Evolutionary conservation across 148 eudicot species (phyloP).

Genomic region (Rhododendron mucronatum): DNA sequence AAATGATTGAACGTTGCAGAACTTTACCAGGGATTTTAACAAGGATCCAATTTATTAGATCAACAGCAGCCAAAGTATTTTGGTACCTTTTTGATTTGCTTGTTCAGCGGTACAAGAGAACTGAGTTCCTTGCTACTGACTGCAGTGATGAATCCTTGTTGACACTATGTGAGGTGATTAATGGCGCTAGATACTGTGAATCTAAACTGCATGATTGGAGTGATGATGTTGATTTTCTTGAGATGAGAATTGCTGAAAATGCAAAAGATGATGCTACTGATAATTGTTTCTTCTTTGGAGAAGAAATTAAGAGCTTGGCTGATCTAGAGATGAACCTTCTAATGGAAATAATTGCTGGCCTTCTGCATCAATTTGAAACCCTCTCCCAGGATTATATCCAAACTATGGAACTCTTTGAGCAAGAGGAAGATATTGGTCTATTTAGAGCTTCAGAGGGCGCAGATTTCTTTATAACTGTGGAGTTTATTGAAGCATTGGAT

Average conservation of each 20-base stretch:
- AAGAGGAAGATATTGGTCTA: slow-evolving; percentile 1
- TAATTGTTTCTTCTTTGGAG: slow-evolving; percentile 29
- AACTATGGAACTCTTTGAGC: slow-evolving; percentile 17
- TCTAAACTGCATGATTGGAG: slow-evolving; percentile 45
- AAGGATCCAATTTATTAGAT: slow-evolving; percentile 35
- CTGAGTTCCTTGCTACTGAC: slow-evolving; percentile 18
- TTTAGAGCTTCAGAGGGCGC: slow-evolving; percentile 1
- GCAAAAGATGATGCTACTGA: slow-evolving; percentile 7
- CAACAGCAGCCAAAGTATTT: slow-evolving; percentile 30
- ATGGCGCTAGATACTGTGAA: slow-evolving; percentile 42
- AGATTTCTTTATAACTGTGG: slow-evolving; percentile 24
- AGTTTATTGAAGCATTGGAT: slow-evolving; percentile 40
- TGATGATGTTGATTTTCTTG: slow-evolving; percentile 41
- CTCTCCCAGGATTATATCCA: slow-evolving; percentile 28
- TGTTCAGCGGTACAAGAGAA: slow-evolving; percentile 23
- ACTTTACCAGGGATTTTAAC: slow-evolving; percentile 32
- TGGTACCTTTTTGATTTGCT: slow-evolving; percentile 35
- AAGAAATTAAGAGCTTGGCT: slow-evolving; percentile 39
- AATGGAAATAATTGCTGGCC: slow-evolving; percentile 34
- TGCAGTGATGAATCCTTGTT: slow-evolving; percentile 21
- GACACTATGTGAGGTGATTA: slow-evolving; percentile 35
- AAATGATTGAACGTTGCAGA: slow-evolving; percentile 43
- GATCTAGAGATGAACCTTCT: slow-evolving; percentile 45
- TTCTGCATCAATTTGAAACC: slow-evolving; percentile 41
- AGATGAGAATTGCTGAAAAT: slow-evolving; percentile 38